Evolutionary conservation across 805 yeast species (phyloP), one percentile per base, ranked within the genome.

Genomic region (Lipomyces orientalis): DNA sequence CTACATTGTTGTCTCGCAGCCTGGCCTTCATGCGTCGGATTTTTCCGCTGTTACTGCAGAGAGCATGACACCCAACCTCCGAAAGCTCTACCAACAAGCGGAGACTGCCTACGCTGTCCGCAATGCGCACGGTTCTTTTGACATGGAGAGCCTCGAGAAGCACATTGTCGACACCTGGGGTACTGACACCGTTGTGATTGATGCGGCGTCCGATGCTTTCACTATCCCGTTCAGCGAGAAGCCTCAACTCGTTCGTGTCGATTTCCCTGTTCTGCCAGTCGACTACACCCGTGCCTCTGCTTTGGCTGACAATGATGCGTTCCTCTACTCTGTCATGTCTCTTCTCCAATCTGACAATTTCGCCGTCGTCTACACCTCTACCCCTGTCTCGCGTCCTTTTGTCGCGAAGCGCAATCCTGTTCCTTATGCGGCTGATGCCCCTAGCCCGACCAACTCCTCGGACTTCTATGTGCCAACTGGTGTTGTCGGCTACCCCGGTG

Each of bases 221-320:
- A 82, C 85, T 31, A 84, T 85, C 2, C 90, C 90, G 76, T 81
- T 85, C 51, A 97, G 91, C 74, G 79, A 87, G 0, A 78, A 84
- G 33, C 86, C 85, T 29, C 81, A 96, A 69, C 83, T 91, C 12
- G 84, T 94, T 35, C 79, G 82, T 19, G 78, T 93, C 9, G 82
- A 87, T 51, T 82, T 89, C 66, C 83, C 87, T 1, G 80, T 79
- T n/a, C 79, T 90, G 33, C 82, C 85, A 0, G 65, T 54, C 51
- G 73, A 73, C 69, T 54, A 64, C 60, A 51, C 69, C 31, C 72
- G 73, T 12, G 64, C 67, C 54, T 64, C 65, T 22, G 70, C 67
- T 33, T 67, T 74, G 16, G 65, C 73, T 16, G 73, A 73, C 54
- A 71, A 73, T 68, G 74, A 77, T 59, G 70, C 73, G 8, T 58